A percentile compares a stretch with the other conserved stretches of the same genome.
Conservation (phyloP, 345 rosid genomes). For the Microcos paniculata region DNA sequence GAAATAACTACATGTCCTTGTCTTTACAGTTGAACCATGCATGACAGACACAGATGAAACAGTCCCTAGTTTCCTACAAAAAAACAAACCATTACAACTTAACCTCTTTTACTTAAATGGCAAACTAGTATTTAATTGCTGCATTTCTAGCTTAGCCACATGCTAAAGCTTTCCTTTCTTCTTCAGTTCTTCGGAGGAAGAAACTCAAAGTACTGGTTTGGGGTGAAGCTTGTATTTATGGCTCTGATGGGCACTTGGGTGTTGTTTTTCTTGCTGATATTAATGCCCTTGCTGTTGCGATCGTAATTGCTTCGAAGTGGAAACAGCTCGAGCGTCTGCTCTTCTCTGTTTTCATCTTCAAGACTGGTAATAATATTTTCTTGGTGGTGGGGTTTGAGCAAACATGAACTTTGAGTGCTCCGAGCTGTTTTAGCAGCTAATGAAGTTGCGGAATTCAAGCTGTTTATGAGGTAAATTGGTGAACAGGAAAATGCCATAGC, state of each 20-base stretch:
- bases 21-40: constrained; percentile 25
- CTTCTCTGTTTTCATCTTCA: constrained; percentile 33
- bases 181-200: constrained; percentile 58
- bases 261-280: constrained; percentile 28
- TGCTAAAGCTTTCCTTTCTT: constrained; percentile 23
- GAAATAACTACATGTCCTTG: constrained; percentile 22
- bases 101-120: constrained; percentile 10
- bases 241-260: constrained; percentile 23
- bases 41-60: constrained; percentile 27
- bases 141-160: constrained; percentile 35
- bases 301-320: constrained; percentile 33
- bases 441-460: constrained; percentile 1
- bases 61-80: constrained; percentile 36
- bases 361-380: constrained; percentile 14
- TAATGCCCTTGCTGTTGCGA: neutral
- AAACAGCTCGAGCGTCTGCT: constrained; percentile 55
- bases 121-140: constrained; percentile 25
- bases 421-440: neutral
- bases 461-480: constrained; percentile 11
- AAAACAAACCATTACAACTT: constrained; percentile 32
- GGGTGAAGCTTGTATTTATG: constrained; percentile 36
- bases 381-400: constrained; percentile 15
- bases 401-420: constrained; percentile 6
- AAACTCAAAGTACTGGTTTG: constrained; percentile 56
- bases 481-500: constrained; percentile 24